Evolutionary conservation across 805 yeast species (phyloP).

Genomic region (Zygotorulaspora chibaensis): DNA sequence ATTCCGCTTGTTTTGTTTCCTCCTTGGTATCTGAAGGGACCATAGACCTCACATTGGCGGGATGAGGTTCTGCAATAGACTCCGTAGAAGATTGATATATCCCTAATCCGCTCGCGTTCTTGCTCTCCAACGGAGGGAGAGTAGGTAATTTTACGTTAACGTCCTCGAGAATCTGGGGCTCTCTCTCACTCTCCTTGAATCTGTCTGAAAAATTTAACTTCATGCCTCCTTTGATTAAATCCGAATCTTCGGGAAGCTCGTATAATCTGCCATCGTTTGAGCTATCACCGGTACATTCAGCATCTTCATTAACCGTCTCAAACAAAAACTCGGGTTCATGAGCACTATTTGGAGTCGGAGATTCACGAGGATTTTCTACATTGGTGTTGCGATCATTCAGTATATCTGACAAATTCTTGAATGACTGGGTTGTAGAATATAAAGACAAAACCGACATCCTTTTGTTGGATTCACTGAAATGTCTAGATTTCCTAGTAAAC

Average conservation of each 20-base stretch:
- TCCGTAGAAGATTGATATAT: slow-evolving; percentile 24
- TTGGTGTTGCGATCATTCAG: slow-evolving; percentile 29
- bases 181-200: slow-evolving; percentile 18
- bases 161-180: slow-evolving; percentile 6
- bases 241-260: slow-evolving; percentile 20
- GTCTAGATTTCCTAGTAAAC: slow-evolving; percentile 63
- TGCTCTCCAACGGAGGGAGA: slow-evolving; percentile 29
- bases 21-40: slow-evolving; percentile 9
- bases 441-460: slow-evolving; percentile 68
- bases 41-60: slow-evolving; percentile 20
- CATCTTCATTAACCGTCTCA: slow-evolving; percentile 26
- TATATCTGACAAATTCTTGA: slow-evolving; percentile 50
- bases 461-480: slow-evolving; percentile 58
- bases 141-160: slow-evolving; percentile 24
- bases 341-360: slow-evolving; percentile 18
- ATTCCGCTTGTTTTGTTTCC: slow-evolving; percentile 11
- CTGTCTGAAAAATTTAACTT: slow-evolving; percentile 41
- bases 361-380: slow-evolving; percentile 9
- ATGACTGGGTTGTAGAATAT: slow-evolving; percentile 65
- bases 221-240: slow-evolving; percentile 18
- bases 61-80: slow-evolving; percentile 6
- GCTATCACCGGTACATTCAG: slow-evolving; percentile 15
- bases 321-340: slow-evolving; percentile 30
- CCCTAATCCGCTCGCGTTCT: slow-evolving; percentile 28
- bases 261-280: slow-evolving; percentile 26